Conservation (phyloP, 768 basidiomycete genomes). For the Podaxis rugospora region DNA sequence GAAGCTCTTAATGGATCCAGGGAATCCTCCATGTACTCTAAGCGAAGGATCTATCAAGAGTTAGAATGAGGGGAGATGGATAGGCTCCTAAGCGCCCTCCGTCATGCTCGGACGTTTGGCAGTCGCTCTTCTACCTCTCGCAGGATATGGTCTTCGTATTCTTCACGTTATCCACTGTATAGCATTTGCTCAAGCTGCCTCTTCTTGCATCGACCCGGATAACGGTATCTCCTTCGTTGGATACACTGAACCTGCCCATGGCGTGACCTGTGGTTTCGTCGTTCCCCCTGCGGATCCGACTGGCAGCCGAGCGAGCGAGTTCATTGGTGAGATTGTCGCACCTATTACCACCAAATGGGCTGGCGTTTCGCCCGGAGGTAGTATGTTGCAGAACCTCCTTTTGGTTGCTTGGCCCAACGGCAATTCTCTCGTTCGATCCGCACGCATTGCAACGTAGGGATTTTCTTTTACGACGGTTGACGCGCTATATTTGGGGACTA, state of each 20-base stretch:
- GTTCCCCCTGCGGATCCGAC: conserved; percentile 46
- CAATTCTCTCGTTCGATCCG: conserved; percentile 46
- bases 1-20: not conserved
- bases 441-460: conserved; percentile 51
- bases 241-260: conserved; percentile 35
- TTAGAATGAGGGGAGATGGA: not conserved
- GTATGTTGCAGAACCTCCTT: conserved; percentile 58
- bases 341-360: conserved; percentile 53
- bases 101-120: not conserved
- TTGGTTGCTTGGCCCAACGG: conserved; percentile 60
- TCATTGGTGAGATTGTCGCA: conserved; percentile 59
- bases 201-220: conserved; percentile 36
- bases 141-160: not conserved
- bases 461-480: not conserved
- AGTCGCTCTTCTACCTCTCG: not conserved
- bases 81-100: not conserved
- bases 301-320: conserved; percentile 42
- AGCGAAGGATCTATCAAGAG: not conserved
- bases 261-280: conserved; percentile 43
- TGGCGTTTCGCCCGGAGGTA: conserved; percentile 47
- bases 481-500: conserved; percentile 35
- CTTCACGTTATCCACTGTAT: not conserved
- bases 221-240: conserved; percentile 54
- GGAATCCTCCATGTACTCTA: not conserved
- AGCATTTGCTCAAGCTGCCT: conserved; percentile 30